Percentiles rank a stretch among this genome's conserved stretches.
phyloP scores from a whole-genome alignment of 495 filamentous ascomycete genomes.

The Penicillium argentinense region DNA sequence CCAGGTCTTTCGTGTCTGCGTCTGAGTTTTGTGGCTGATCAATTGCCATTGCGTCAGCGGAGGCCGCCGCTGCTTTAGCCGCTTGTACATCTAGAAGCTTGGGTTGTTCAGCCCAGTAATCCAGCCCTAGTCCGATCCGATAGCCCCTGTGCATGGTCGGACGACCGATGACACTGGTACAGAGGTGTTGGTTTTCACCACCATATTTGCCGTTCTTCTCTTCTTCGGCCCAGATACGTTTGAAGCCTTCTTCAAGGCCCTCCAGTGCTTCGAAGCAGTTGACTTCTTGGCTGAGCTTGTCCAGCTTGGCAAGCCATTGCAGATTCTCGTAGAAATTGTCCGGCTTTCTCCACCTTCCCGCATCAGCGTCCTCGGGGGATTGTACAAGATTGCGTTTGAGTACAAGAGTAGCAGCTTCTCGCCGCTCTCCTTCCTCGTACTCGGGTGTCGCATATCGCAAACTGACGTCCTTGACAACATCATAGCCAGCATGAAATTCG shows the following conservation, averaged over 20 bases:
- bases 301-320: constrained; percentile 72
- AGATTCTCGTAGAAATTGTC: constrained; percentile 77
- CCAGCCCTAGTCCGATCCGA: constrained; percentile 72
- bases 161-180: constrained; percentile 60
- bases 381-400: constrained; percentile 51
- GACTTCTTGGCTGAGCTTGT: constrained; percentile 76
- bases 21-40: constrained; percentile 28
- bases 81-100: constrained; percentile 42
- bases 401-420: constrained; percentile 49
- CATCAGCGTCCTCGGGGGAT: constrained; percentile 35
- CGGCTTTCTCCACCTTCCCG: constrained; percentile 56
- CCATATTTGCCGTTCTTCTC: constrained; percentile 44
- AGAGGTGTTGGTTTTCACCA: constrained; percentile 51
- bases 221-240: constrained; percentile 54
- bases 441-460: constrained; percentile 47
- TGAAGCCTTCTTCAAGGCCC: constrained; percentile 72
- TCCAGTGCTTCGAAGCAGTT: constrained; percentile 89
- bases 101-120: constrained; percentile 79
- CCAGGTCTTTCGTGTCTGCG: constrained; percentile 19
- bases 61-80: constrained; percentile 34
- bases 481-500: constrained; percentile 44
- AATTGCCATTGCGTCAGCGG: constrained; percentile 36
- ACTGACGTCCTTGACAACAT: constrained; percentile 47
- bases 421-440: constrained; percentile 39
- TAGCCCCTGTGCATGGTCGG: constrained; percentile 75